Evolutionary conservation across 2,329 filamentous ascomycete species (phyloP), one percentile per base, ranked within the genome.

Genomic region (Ophiostoma sp.): DNA sequence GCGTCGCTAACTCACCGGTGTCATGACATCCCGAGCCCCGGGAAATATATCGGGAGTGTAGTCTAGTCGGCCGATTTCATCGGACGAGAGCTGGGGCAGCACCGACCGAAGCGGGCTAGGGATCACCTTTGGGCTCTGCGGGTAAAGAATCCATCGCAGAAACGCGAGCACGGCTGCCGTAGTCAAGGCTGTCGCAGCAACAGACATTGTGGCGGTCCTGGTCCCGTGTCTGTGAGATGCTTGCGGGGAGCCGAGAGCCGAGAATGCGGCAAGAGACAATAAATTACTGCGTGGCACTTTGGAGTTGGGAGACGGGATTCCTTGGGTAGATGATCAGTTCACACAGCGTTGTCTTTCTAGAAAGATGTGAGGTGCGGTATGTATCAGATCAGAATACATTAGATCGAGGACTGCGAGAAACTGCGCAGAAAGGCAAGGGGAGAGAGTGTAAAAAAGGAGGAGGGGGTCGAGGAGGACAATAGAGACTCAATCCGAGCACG

Each of bases 31-130:
- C 69, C 92, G 84, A 0, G 85, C 87, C 4, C 91, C 89, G 0
- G 89, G 89, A 45, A 94, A 84, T 55, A 84, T 82, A 75, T 92
- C 86, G 4, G 87, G 85, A 14, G 85, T 85, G 76, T 95, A 92
- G 2, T 75, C 74, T 2, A 78, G 74, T 68, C 69, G 71, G 40
- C 73, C 70, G 8, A 74, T 63, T 49, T 75, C 72, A 6, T 72
- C 70, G 18, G 69, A 49, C 2, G 73, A 66, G 55, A 76, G 72
- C 4, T 16, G 45, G 1, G 74, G 73, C 7, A 77, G 67, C 5
- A 73, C 65, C 1, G 72, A 75, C 11, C 69, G 69, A 2, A 76
- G 71, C 1, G 76, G 75, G 14, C 71, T 72, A 36, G 71, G 60
- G 60, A 74, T 70, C 42, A 71, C 40, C 62, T 71, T 72, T 14